These are phyloP conservation scores for Alternaria triticina DNA, from an alignment of 2,329 filamentous ascomycete species.

Conservation along the genomic window DNA sequence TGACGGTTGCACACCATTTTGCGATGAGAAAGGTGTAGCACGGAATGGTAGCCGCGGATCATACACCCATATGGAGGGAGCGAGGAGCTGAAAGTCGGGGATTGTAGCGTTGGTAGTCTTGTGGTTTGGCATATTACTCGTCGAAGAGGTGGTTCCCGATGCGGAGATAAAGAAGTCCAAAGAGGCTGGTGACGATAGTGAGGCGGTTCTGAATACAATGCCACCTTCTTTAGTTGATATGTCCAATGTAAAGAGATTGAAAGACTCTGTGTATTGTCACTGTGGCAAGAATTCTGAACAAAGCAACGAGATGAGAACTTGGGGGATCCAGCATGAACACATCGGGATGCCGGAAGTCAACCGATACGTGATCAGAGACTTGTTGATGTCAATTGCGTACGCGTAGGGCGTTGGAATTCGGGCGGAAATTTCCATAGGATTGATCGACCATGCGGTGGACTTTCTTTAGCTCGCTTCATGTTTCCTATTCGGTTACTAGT, in stretches of 20 bases:
- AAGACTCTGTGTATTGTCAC: not conserved
- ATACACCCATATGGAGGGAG: slow-evolving; percentile 24
- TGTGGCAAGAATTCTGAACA: not conserved
- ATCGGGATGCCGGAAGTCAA: not conserved
- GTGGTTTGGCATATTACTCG: slow-evolving; percentile 3
- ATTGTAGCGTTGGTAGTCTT: not conserved
- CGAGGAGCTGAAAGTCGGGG: slow-evolving; percentile 21
- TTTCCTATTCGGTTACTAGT: not conserved
- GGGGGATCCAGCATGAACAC: not conserved
- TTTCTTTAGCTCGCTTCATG: not conserved
- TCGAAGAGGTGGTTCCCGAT: not conserved
- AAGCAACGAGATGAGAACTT: not conserved
- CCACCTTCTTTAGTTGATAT: not conserved
- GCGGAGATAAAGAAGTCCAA: not conserved
- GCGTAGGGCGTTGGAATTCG: not conserved
- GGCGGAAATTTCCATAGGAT: not conserved
- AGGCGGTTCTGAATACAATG: not conserved
- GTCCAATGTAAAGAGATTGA: not conserved
- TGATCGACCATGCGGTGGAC: not conserved
- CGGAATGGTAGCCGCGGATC: not conserved
- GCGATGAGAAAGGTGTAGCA: not conserved
- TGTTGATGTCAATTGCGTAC: not conserved
- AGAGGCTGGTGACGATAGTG: not conserved
- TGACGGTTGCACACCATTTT: slow-evolving; percentile 14
- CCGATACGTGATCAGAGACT: not conserved